Evolutionary conservation across 345 rosid species (phyloP).

Genomic region (Camelina hispida): DNA sequence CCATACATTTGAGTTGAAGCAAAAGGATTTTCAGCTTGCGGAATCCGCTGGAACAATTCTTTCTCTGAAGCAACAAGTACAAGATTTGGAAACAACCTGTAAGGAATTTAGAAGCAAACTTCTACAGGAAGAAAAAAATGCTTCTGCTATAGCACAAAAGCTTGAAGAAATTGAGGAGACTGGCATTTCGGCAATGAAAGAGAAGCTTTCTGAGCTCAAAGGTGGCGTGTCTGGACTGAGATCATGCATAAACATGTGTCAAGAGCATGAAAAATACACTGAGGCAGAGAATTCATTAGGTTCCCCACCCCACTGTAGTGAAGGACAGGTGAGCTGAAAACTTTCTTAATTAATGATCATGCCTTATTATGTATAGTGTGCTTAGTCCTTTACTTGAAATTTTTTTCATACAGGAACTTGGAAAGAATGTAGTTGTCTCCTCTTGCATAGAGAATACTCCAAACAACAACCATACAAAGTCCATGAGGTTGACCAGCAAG

Average conservation of each 20-base stretch:
- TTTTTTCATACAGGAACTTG: conserved; percentile 42
- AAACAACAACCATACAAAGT: conserved; percentile 39
- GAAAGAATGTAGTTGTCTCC: conserved; percentile 37
- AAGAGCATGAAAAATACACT: conserved; percentile 44
- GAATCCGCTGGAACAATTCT: conserved; percentile 51
- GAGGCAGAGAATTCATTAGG: conserved; percentile 41
- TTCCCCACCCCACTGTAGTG: conserved; percentile 41
- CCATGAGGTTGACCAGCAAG: conserved; percentile 37
- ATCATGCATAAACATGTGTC: conserved; percentile 56
- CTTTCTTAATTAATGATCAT: conserved; percentile 25
- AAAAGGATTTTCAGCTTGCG: conserved; percentile 55
- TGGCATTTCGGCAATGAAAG: conserved; percentile 59
- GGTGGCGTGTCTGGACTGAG: conserved; percentile 62
- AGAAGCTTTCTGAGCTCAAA: conserved; percentile 66
- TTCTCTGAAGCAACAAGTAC: conserved; percentile 55
- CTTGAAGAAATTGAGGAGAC: conserved; percentile 64
- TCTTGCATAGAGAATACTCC: conserved; percentile 48
- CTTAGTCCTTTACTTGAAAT: neutral
- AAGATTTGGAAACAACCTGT: conserved; percentile 52
- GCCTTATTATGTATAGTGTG: conserved; percentile 20
- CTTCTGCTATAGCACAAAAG: conserved; percentile 55
- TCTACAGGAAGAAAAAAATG: conserved; percentile 55
- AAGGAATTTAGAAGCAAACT: conserved; percentile 53
- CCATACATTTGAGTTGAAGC: conserved; percentile 52
- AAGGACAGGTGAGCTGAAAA: conserved; percentile 64